Base-by-base conservation (phyloP, 2,329 filamentous ascomycete species). In the Rhynchosporium agropyri region DNA sequence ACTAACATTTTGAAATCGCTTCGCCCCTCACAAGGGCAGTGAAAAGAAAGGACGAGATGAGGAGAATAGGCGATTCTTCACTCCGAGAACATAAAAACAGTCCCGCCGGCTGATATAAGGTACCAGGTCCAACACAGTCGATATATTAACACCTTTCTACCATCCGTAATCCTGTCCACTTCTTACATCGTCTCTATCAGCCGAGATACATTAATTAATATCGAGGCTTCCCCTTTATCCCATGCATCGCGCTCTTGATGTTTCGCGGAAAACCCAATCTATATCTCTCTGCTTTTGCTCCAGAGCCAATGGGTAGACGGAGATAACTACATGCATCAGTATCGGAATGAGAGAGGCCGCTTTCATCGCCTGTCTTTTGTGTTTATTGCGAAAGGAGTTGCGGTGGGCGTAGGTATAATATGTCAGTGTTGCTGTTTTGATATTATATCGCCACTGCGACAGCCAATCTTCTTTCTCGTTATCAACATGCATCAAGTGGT, bases 111-210 rank as follows among this genome's bases (percentile, higher is more conserved):
- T 61, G 59, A 61, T 55, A 42, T 48, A 20, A 20, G 20, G 20
- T 20, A 43, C 57, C n/a, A 36, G 33, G 33, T 36, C 33, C 33
- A 61, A 46, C 51, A 54, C 20, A 61, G 59, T 51, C 59, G 59
- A 61, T 33, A 50, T 40, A 61, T 56, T 56, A 40, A 40, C 38
- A 43, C 13, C 36, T 33, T 8, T 6, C 33, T 28, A 15, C 28
- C 28, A 33, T 42, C 42, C 40, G 33, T 26, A 28, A 40, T 15
- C 6, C 40, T 42, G 38, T 38, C 40, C 28, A 57, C 54, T 55
- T 3, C n/a, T n/a, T n/a, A 2, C 28, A 20, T 12, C 45, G 3
- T 45, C 8, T 2, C 28, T 6, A 57, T 57, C 54, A 57, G 54
- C 54, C 54, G 54, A 57, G 29, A 46, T 12, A 46, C 13, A 10